Percentiles rank a stretch among this genome's conserved stretches.
phyloP scores from a whole-genome alignment of 805 yeast species.

The Yarrowia porcina region DNA sequence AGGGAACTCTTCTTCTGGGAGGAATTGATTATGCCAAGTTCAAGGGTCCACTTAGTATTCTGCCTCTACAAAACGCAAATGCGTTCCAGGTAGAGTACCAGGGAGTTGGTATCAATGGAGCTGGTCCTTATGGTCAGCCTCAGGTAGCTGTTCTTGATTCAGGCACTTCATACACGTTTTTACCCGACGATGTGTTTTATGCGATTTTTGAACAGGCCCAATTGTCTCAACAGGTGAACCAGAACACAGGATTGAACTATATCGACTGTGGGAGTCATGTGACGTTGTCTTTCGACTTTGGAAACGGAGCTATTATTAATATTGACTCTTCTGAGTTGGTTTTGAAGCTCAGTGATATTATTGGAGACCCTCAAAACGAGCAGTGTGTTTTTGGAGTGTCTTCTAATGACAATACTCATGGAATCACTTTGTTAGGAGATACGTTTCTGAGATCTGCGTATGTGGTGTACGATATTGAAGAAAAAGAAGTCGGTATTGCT shows the following conservation, averaged over 20 bases:
- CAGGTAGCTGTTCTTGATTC: conserved; percentile 46
- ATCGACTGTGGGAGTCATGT: conserved; percentile 14
- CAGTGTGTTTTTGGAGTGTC: conserved; percentile 34
- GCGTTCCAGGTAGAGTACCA: conserved; percentile 11
- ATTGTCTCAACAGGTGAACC: neutral
- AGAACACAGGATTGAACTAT: conserved; percentile 24
- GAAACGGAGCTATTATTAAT: neutral
- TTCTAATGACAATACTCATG: conserved; percentile 35
- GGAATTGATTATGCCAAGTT: conserved; percentile 45
- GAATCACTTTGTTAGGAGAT: conserved; percentile 47
- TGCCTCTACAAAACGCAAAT: conserved; percentile 16
- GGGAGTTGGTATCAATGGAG: conserved; percentile 27
- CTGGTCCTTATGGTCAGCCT: neutral
- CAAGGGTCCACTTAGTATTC: conserved; percentile 33
- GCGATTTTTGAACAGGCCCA: neutral
- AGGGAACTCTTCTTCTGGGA: conserved; percentile 43
- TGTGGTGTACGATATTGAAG: conserved; percentile 63
- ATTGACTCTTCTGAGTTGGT: conserved; percentile 1
- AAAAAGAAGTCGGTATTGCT: conserved; percentile 54
- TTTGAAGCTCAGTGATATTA: neutral
- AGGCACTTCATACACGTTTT: conserved; percentile 52
- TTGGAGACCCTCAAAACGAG: neutral
- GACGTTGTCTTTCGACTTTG: conserved; percentile 29
- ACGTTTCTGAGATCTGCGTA: conserved; percentile 62
- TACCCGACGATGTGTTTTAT: conserved; percentile 39